Conservation (phyloP, 768 basidiomycete species). For the Leccinum imitatum region DNA sequence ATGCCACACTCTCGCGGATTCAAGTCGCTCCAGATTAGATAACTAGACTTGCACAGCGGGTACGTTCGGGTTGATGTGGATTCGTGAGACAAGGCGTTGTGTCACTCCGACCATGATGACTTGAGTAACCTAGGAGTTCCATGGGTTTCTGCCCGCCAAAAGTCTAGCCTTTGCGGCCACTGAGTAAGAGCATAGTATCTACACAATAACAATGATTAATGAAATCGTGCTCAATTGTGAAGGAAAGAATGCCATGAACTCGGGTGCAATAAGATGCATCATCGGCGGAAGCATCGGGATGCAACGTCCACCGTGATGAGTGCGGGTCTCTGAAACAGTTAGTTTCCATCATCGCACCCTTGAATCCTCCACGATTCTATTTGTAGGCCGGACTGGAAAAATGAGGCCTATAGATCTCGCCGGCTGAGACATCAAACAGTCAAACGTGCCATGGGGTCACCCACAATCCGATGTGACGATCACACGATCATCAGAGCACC, state of each 20-base stretch:
- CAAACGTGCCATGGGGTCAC: background rate
- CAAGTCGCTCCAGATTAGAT: background rate
- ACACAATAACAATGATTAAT: background rate
- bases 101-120: background rate
- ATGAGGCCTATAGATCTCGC: background rate
- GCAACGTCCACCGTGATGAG: background rate
- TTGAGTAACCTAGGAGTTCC: background rate
- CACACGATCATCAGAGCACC: background rate
- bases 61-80: background rate
- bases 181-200: background rate
- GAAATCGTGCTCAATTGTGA: background rate
- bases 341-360: background rate
- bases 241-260: background rate
- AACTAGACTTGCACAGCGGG: background rate
- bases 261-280: background rate
- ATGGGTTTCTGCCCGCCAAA: background rate
- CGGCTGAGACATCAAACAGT: background rate
- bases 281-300: background rate
- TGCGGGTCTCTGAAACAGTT: background rate
- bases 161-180: background rate
- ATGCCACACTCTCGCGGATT: background rate
- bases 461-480: background rate
- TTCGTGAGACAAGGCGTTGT: background rate
- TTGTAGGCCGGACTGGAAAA: too few relatives aligned
- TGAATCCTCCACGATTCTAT: background rate